phyloP scores from a whole-genome alignment of 257 asterid species.

The Thymus quinquecostatus region DNA sequence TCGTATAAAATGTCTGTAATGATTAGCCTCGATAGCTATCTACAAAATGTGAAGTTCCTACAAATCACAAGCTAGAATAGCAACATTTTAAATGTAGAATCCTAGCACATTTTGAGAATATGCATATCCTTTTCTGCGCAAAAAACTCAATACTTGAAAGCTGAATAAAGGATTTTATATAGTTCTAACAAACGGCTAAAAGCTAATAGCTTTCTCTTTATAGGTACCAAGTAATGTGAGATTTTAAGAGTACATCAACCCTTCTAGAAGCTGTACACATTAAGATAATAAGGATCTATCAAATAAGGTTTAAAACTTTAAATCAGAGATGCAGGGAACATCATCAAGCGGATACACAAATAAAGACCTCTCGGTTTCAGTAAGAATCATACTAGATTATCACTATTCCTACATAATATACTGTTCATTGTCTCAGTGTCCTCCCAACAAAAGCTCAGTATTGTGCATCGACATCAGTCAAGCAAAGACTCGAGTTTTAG shows the following conservation, averaged over 20 bases:
- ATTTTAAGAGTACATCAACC: not conserved
- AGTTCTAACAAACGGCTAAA: not conserved
- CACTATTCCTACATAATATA: not conserved
- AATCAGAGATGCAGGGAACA: not conserved
- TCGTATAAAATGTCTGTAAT: not conserved
- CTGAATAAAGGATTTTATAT: not conserved
- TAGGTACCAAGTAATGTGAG: not conserved
- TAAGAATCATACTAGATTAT: not conserved
- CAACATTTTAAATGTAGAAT: not conserved
- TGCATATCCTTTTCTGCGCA: not conserved
- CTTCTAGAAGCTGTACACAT: not conserved
- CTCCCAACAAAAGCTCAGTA: not conserved
- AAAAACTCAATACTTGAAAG: not conserved
- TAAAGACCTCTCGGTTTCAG: not conserved
- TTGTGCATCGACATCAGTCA: not conserved
- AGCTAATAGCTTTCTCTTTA: not conserved
- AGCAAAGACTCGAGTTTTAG: not conserved
- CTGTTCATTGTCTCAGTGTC: not conserved
- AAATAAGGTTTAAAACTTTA: not conserved
- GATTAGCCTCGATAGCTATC: not conserved
- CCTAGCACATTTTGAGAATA: not conserved
- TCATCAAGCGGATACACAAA: not conserved
- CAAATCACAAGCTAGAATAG: conserved; percentile 7
- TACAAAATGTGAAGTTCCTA: not conserved
- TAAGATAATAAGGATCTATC: not conserved